Conservation (phyloP, 2,329 filamentous ascomycete species). For the Capronia epimyces region DNA sequence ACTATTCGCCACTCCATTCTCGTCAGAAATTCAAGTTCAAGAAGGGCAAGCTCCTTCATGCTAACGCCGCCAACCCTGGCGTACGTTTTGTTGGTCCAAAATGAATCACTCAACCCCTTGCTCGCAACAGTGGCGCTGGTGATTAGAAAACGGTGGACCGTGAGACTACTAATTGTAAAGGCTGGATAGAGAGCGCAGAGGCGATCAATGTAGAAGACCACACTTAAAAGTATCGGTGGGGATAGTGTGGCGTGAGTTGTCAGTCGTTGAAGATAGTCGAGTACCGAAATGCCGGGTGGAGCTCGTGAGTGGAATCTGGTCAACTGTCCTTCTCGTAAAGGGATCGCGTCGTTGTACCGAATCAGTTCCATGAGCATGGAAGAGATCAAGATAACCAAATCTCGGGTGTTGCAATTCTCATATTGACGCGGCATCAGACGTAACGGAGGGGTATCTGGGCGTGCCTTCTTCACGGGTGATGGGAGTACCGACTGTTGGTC, state of each 20-base stretch:
- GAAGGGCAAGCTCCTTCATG: constrained; percentile 77
- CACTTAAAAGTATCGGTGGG: constrained; percentile 88
- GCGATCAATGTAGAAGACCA: constrained; percentile 98
- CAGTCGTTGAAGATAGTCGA: constrained; percentile 86
- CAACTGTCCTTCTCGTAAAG: constrained; percentile 75
- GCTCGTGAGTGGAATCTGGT: constrained; percentile 91
- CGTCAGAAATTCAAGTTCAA: constrained; percentile 90
- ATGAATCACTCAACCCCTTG: constrained; percentile 91
- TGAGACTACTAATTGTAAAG: constrained; percentile 93
- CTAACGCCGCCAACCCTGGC: constrained; percentile 89
- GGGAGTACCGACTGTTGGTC: constrained; percentile 1
- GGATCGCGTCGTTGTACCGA: constrained; percentile 81
- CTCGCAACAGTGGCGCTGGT: constrained; percentile 91
- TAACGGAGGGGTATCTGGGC: constrained; percentile 41
- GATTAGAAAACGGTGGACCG: constrained; percentile 94
- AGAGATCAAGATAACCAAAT: constrained; percentile 83
- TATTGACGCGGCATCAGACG: constrained; percentile 63
- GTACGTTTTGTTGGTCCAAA: constrained; percentile 98
- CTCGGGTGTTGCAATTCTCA: constrained; percentile 73
- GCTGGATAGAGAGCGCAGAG: constrained; percentile 86
- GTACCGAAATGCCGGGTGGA: constrained; percentile 86
- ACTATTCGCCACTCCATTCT: constrained; percentile 95
- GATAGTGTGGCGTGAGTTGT: constrained; percentile 91
- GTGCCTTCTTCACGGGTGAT: constrained; percentile 40
- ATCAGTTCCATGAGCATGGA: constrained; percentile 96